Conservation (phyloP, 306 rosid genomes). For the Pachyrhizus erosus region DNA sequence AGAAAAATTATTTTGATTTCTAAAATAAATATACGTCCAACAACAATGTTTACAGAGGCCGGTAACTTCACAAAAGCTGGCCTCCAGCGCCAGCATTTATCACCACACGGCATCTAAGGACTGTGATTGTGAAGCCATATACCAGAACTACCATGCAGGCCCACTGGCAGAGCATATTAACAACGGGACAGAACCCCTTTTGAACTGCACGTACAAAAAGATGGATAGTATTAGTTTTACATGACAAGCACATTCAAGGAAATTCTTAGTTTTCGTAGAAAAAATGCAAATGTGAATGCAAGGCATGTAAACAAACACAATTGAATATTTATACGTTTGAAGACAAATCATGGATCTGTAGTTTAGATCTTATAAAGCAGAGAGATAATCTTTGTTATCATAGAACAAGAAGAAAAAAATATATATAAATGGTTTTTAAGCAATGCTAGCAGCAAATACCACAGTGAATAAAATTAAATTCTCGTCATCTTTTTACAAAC, state of each 20-base stretch:
- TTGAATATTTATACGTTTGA: conserved; percentile 17
- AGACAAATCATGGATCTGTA: conserved; percentile 5
- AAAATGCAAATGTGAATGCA: conserved; percentile 9
- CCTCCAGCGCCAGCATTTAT: not conserved
- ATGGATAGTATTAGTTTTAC: conserved; percentile 30
- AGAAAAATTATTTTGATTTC: conserved; percentile 14
- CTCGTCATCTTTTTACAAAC: not conserved
- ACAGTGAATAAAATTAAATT: not conserved
- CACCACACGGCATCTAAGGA: not conserved
- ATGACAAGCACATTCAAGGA: not conserved
- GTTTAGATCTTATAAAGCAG: not conserved
- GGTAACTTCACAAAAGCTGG: conserved; percentile 7
- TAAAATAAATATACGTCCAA: conserved; percentile 21
- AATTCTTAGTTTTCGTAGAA: not conserved
- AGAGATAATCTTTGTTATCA: not conserved
- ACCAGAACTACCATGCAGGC: conserved; percentile 15
- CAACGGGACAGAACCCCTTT: conserved; percentile 89
- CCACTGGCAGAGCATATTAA: conserved; percentile 39
- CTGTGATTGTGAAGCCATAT: not conserved
- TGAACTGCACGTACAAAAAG: conserved; percentile 67
- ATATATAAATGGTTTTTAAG: not conserved
- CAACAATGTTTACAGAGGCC: conserved; percentile 28
- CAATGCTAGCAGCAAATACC: not conserved
- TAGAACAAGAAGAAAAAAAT: not conserved
- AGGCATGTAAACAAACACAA: conserved; percentile 20